phyloP scores from a whole-genome alignment of 202 grass and related monocot species.

The Carex arenaria region DNA sequence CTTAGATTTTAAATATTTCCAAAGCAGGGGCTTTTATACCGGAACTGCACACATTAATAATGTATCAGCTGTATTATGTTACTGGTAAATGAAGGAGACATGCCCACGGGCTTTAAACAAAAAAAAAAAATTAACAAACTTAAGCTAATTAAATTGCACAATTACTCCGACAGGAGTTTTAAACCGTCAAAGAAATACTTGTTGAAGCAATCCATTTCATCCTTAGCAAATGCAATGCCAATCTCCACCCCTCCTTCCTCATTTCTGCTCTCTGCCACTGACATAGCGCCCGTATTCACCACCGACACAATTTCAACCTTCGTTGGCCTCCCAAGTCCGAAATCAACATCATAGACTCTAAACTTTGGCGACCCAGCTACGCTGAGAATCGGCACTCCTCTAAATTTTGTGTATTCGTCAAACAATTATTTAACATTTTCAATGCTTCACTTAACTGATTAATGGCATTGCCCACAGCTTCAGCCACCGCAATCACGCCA shows the following conservation, averaged over 20 bases:
- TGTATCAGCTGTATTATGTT: too few species aligned
- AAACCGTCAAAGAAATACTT: background rate
- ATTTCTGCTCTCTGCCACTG: background rate
- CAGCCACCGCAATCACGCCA: background rate
- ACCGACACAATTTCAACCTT: conserved; percentile 18
- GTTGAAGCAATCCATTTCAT: conserved; percentile 7
- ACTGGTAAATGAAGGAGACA: too few species aligned
- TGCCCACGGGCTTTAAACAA: too few species aligned
- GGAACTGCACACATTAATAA: too few species aligned
- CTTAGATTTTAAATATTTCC: too few species aligned
- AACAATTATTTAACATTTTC: background rate
- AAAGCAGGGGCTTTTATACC: too few species aligned
- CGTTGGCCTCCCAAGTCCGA: background rate
- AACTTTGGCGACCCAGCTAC: conserved; percentile 23
- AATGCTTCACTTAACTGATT: background rate
- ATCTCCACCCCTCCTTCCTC: background rate
- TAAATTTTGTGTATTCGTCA: background rate
- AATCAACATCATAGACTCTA: conserved; percentile 16
- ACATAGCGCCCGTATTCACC: conserved; percentile 1
- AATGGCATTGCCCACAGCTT: background rate
- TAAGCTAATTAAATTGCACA: background rate
- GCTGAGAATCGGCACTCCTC: background rate
- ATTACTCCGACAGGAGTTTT: background rate
- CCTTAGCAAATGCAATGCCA: background rate
- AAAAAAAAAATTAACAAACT: too few species aligned